These are phyloP conservation scores for Excoecaria agallocha DNA, from an alignment of 345 rosid genomes.

Conservation along the genomic window DNA sequence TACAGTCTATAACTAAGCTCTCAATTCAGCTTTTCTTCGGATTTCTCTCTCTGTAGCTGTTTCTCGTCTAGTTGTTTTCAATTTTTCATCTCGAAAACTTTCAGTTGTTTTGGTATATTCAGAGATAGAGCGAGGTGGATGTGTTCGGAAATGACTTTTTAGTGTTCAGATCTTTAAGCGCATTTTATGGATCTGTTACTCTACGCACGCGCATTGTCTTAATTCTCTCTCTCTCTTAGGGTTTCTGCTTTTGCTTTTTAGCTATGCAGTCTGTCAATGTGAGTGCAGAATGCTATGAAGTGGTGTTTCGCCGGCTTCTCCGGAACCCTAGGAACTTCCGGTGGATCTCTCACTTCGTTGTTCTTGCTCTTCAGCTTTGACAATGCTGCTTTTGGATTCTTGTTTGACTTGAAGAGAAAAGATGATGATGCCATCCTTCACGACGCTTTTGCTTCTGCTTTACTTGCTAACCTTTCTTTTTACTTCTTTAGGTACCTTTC, in stretches of 20 bases:
- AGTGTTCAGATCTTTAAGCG: slow-evolving; percentile 41
- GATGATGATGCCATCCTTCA: slow-evolving; percentile 57
- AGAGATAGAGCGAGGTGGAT: background rate
- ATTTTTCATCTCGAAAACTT: background rate
- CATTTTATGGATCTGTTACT: slow-evolving; percentile 64
- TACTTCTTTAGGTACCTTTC: slow-evolving; percentile 48
- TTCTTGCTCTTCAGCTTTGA: slow-evolving; percentile 28
- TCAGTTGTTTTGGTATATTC: background rate
- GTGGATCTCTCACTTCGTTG: slow-evolving; percentile 25
- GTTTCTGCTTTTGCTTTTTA: slow-evolving; percentile 10
- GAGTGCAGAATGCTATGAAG: no score
- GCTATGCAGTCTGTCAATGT: slow-evolving; percentile 18
- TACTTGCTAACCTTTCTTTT: slow-evolving; percentile 40
- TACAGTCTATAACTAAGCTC: no score
- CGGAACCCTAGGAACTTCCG: slow-evolving; percentile 18
- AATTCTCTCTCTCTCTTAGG: slow-evolving; percentile 46
- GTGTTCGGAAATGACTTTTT: background rate
- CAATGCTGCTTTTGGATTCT: slow-evolving; percentile 44
- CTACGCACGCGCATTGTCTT: slow-evolving; percentile 27
- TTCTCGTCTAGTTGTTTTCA: background rate
- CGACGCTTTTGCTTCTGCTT: slow-evolving; percentile 29
- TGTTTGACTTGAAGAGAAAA: slow-evolving; percentile 32
- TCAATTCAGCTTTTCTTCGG: background rate
- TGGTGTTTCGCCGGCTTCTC: slow-evolving; percentile 18
- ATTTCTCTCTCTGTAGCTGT: background rate